phyloP scores from a whole-genome alignment of 352 stramenopile species.

The Pythium folliculosum region DNA sequence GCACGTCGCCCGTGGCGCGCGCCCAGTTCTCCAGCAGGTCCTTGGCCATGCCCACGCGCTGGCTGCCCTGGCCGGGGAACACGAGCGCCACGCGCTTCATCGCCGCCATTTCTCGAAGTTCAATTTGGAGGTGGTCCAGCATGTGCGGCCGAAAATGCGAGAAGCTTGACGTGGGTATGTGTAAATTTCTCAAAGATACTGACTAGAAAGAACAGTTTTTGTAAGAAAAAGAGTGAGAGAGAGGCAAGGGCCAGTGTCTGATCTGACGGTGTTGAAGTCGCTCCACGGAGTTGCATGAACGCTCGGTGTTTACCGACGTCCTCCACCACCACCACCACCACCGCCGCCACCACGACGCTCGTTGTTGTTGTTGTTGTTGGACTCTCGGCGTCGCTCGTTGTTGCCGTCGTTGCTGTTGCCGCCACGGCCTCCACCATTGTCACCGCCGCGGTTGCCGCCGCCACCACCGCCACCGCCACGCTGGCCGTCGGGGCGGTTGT shows the following conservation, averaged over 20 bases:
- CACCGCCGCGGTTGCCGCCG: slow-evolving; percentile 17
- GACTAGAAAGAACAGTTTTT: slow-evolving; percentile 17
- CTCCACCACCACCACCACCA: slow-evolving; percentile 2
- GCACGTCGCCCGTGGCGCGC: slow-evolving; percentile 46
- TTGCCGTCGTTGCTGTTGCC: slow-evolving; percentile 26
- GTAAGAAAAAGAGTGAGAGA: slow-evolving; percentile 1
- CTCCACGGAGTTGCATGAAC: too few relatives aligned
- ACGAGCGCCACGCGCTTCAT: slow-evolving; percentile 50
- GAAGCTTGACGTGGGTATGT: slow-evolving; percentile 27
- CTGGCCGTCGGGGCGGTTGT: slow-evolving; percentile 44
- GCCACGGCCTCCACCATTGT: slow-evolving; percentile 1
- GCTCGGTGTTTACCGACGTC: slow-evolving; percentile 40
- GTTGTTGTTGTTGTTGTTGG: slow-evolving; percentile 26
- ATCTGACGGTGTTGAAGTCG: neutral
- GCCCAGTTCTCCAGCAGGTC: slow-evolving; percentile 78
- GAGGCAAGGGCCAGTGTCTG: too few relatives aligned
- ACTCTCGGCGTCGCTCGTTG: slow-evolving; percentile 16
- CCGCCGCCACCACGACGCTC: slow-evolving; percentile 8
- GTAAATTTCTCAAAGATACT: slow-evolving; percentile 25
- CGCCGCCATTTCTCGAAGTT: slow-evolving; percentile 20
- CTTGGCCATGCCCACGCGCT: slow-evolving; percentile 76
- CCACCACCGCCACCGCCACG: slow-evolving; percentile 7
- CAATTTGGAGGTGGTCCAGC: too few relatives aligned
- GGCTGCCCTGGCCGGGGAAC: slow-evolving; percentile 86
- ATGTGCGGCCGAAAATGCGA: neutral